Conservation (phyloP, 371 early-diverging fungal species). For the Mortierella sp. region DNA sequence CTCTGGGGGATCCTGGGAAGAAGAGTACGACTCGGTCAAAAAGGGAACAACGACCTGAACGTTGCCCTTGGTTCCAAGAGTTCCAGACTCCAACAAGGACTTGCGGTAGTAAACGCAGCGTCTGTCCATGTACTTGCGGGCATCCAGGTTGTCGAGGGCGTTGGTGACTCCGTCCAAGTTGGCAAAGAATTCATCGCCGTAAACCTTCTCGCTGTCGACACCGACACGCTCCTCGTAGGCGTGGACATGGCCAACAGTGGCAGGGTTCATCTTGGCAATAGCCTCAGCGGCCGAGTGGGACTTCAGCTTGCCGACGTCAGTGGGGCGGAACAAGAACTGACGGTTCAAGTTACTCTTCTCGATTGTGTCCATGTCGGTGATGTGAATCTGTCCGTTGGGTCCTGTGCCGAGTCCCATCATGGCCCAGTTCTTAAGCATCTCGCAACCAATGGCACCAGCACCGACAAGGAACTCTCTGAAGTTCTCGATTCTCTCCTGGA, state of each 20-base stretch:
- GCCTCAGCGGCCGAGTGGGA: constrained; percentile 96
- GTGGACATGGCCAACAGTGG: constrained; percentile 83
- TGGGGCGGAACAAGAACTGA: constrained; percentile 97
- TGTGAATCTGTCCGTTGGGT: constrained; percentile 84
- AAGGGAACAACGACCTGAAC: constrained; percentile 98
- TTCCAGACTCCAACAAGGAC: constrained; percentile 99
- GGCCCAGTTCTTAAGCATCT: constrained; percentile 99
- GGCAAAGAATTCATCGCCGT: constrained; percentile 96
- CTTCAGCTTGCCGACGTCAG: constrained; percentile 97
- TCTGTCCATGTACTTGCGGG: constrained; percentile 98
- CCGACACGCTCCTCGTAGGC: constrained; percentile 98
- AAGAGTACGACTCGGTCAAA: constrained; percentile 99
- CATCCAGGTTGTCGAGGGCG: constrained; percentile 99
- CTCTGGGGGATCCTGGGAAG: constrained; percentile 99
- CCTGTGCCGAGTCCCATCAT: constrained; percentile 99
- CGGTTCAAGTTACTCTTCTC: constrained; percentile 99
- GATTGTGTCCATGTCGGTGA: constrained; percentile 99
- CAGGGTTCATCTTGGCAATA: constrained; percentile 94
- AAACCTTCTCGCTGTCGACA: constrained; percentile 96
- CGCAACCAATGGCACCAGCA: constrained; percentile 99
- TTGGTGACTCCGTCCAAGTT: constrained; percentile 95
- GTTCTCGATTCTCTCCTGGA: constrained; percentile 92
- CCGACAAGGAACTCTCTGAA: constrained; percentile 97
- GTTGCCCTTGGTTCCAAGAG: constrained; percentile 99
- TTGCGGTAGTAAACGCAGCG: constrained; percentile 98